Evolutionary conservation across 2,329 filamentous ascomycete species (phyloP).

Genomic region (Biscogniauxia sp.): DNA sequence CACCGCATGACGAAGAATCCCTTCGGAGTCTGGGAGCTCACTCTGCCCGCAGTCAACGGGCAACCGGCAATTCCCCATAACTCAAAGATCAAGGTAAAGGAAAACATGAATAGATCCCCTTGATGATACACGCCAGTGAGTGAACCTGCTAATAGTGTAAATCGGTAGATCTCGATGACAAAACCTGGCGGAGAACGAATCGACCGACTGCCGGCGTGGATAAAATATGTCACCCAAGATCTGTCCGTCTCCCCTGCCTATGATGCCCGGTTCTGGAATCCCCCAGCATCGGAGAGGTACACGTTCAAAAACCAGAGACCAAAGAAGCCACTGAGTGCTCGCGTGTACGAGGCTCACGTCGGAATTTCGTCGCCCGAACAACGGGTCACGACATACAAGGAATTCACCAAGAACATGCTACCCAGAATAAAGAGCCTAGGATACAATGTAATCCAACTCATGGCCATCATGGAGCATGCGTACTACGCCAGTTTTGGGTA

Average conservation of each 20-base stretch:
- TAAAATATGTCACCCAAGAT: slow-evolving; percentile 95
- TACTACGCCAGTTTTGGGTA: slow-evolving; percentile 99
- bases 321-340: slow-evolving; percentile 78
- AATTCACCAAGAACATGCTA: slow-evolving; percentile 91
- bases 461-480: slow-evolving; percentile 99
- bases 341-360: slow-evolving; percentile 98
- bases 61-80: slow-evolving; percentile 82
- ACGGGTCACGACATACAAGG: slow-evolving; percentile 90
- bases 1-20: slow-evolving; percentile 84
- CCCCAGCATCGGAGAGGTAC: slow-evolving; percentile 72
- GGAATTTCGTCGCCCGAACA: slow-evolving; percentile 92
- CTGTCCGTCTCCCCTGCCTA: slow-evolving; percentile 85
- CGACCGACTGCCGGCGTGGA: slow-evolving; percentile 93
- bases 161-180: slow-evolving; percentile 72
- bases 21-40: slow-evolving; percentile 86
- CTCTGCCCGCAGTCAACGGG: slow-evolving; percentile 69
- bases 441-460: slow-evolving; percentile 97
- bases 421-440: slow-evolving; percentile 86
- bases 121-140: too few relatives aligned
- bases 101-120: neutral
- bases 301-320: slow-evolving; percentile 80
- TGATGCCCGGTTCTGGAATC: slow-evolving; percentile 97
- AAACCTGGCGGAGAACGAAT: slow-evolving; percentile 75
- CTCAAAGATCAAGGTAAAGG: slow-evolving; percentile 85
- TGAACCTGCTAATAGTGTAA: slow-evolving; percentile 1